Evolutionary conservation across 768 basidiomycete species (phyloP).

Genomic region (Candolleomyces efflorescens): DNA sequence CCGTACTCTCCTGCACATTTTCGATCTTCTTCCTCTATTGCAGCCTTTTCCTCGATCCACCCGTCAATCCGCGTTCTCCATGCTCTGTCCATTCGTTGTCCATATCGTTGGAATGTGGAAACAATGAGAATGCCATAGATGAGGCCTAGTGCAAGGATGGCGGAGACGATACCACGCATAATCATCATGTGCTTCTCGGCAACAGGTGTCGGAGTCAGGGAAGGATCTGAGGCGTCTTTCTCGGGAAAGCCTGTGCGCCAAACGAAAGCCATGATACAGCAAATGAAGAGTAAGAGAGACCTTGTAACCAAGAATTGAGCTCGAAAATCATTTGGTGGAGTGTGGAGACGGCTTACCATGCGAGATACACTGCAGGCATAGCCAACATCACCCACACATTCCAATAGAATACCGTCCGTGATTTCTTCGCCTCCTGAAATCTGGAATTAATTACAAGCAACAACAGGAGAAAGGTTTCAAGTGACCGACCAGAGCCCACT

Average conservation of each 20-base stretch:
- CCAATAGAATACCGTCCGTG: slow-evolving; percentile 33
- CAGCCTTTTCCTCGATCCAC: slow-evolving; percentile 9
- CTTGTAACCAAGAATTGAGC: neutral
- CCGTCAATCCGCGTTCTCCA: slow-evolving; percentile 18
- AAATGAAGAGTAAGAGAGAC: slow-evolving; percentile 4
- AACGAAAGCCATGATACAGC: slow-evolving; percentile 9
- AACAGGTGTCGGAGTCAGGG: no score
- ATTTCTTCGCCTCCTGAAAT: slow-evolving; percentile 45
- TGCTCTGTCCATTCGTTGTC: slow-evolving; percentile 26
- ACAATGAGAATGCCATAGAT: neutral
- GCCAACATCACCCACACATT: slow-evolving; percentile 66
- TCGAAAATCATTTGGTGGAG: neutral
- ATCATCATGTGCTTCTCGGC: no score
- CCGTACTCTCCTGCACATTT: no score
- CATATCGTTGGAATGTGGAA: slow-evolving; percentile 23
- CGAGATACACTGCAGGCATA: slow-evolving; percentile 56
- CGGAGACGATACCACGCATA: neutral
- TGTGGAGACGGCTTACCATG: slow-evolving; percentile 35
- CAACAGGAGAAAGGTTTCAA: neutral
- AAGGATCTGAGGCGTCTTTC: neutral
- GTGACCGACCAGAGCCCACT: slow-evolving; percentile 52
- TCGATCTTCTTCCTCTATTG: neutral
- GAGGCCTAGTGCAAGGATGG: neutral
- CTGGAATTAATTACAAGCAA: neutral
- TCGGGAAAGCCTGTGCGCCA: slow-evolving; percentile 9